Percentiles rank a stretch among this genome's conserved stretches.
phyloP scores from a whole-genome alignment of 169 alveolate genomes.

The Plasmodium cynomolgi region DNA sequence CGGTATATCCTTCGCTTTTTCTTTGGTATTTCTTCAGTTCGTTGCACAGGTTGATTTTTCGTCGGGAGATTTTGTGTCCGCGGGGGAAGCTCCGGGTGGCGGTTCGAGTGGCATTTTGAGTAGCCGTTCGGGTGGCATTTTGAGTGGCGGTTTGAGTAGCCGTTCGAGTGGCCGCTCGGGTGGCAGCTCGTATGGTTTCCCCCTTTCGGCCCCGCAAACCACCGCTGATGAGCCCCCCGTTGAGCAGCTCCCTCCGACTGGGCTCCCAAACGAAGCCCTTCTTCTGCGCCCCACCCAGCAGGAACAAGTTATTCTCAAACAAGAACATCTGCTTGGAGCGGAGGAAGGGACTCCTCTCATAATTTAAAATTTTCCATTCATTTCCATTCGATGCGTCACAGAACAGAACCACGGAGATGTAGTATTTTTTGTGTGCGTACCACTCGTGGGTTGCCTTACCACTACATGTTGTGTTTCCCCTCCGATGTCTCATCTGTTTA shows the following conservation, averaged over 20 bases:
- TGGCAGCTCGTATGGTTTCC: not conserved
- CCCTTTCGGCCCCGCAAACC: not conserved
- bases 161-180: too few relatives aligned
- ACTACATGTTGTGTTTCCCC: not conserved
- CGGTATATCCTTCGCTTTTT: not conserved
- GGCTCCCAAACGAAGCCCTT: not conserved
- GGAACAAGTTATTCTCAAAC: constrained; percentile 18
- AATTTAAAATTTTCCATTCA: constrained; percentile 51
- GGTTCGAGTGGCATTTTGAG: too few relatives aligned
- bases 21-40: constrained; percentile 6
- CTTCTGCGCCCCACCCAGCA: not conserved
- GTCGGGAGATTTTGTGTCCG: not conserved
- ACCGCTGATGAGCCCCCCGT: not conserved
- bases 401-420: constrained; percentile 32
- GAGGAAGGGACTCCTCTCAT: not conserved
- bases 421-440: constrained; percentile 2
- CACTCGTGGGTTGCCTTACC: not conserved
- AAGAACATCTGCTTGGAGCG: constrained; percentile 48
- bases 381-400: not conserved
- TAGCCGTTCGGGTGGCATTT: too few relatives aligned
- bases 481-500: not conserved
- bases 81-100: not conserved
- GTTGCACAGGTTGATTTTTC: constrained; percentile 7
- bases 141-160: too few relatives aligned
- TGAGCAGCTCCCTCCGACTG: not conserved